Evolutionary conservation across 2,329 filamentous ascomycete genomes (phyloP).

Genomic region (Aspergillus pseudoviridinutans): DNA sequence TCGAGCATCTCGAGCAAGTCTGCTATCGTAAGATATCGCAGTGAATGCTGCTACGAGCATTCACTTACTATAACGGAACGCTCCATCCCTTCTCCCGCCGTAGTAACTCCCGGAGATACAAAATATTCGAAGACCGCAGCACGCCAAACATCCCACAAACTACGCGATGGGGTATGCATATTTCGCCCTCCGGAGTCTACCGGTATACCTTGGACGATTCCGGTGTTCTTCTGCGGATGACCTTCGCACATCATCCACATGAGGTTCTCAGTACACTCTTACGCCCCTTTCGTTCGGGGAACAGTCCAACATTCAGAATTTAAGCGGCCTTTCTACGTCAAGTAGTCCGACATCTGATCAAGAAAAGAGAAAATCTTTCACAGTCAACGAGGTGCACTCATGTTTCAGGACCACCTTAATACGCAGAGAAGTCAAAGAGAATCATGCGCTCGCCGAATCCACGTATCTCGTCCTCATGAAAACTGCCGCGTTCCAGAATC

Average conservation of each 20-base stretch:
- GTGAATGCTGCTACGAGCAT: background rate
- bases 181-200: background rate
- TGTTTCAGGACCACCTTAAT: background rate
- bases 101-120: background rate
- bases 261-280: background rate
- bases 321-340: background rate
- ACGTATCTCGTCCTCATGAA: background rate
- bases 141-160: too few relatives aligned
- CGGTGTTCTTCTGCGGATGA: background rate
- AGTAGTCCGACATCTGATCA: background rate
- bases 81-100: background rate
- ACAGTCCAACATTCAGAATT: background rate
- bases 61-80: background rate
- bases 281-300: background rate
- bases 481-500: background rate
- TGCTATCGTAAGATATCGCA: conserved; percentile 46
- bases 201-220: background rate
- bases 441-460: background rate
- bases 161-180: background rate
- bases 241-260: background rate
- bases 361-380: background rate
- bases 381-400: background rate
- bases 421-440: background rate
- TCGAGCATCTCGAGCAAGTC: conserved; percentile 60
- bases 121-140: too few relatives aligned